phyloP scores from a whole-genome alignment of 2,329 filamentous ascomycete species.

The Ciborinia camelliae region DNA sequence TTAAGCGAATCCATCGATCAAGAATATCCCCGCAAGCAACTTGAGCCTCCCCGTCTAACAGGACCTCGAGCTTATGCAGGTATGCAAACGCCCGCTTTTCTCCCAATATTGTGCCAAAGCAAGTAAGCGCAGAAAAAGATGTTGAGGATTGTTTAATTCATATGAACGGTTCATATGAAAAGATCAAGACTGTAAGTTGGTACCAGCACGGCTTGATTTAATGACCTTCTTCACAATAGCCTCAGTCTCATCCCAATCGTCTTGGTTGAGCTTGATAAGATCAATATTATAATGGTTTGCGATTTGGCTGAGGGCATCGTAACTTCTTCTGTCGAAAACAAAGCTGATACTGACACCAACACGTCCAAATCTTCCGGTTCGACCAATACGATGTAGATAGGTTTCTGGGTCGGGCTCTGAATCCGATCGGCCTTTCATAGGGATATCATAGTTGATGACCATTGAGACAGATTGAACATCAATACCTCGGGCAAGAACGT shows the following conservation, averaged over 20 bases:
- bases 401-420: conserved; percentile 87
- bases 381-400: conserved; percentile 95
- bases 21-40: background rate
- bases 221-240: conserved; percentile 76
- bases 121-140: conserved; percentile 5
- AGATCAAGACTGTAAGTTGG: conserved; percentile 40
- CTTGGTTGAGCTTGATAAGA: conserved; percentile 74
- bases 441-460: conserved; percentile 96
- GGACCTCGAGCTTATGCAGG: conserved; percentile 10
- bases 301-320: conserved; percentile 74
- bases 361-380: conserved; percentile 93
- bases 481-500: conserved; percentile 92
- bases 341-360: conserved; percentile 96
- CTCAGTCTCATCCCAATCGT: conserved; percentile 90
- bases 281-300: conserved; percentile 75
- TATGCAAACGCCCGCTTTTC: conserved; percentile 17
- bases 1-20: background rate
- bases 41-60: background rate
- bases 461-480: conserved; percentile 92
- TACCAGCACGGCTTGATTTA: conserved; percentile 63
- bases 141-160: background rate
- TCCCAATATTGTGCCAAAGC: conserved; percentile 12
- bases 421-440: conserved; percentile 72
- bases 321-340: conserved; percentile 82
- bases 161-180: background rate